Evolutionary conservation across 441 rosid genomes (phyloP), one percentile per base, ranked within the genome.

Genomic region (Biscutella auriculata): DNA sequence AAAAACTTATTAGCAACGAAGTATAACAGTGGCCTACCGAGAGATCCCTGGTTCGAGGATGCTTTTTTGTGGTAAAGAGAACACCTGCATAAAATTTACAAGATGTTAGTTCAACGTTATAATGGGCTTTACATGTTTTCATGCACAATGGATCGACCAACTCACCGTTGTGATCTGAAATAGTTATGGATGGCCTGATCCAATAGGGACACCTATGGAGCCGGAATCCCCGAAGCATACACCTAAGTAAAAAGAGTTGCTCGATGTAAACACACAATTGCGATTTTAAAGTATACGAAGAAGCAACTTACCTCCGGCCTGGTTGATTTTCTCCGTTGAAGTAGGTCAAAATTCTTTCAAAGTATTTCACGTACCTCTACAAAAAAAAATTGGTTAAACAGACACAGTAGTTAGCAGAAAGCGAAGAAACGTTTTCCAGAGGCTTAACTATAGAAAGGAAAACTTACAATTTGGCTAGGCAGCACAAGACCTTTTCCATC

Each of bases 141-240:
- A 56, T 36, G 26, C 34, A 63, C 25, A 57, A 9, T 17, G 42
- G 53, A 46, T 34, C 37, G 14, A 28, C 39, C 46, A 57, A 74
- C 75, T 37, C 43, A 90, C 99, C 96, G 73, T 81, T 85, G 65
- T 85, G 94, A 73, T 90, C 84, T 58, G 94, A 87, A 53, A 94
- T 65, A 11, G 94, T 81, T 48, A 94, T 84, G 41, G 96, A 79
- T n/a, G 97, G 97, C 77, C 97, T 78, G 70, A 90, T 73, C 97
- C 97, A 94, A 66, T 85, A 94, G 36, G 99, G 99, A 61, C 99
- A 94, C 63, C 88, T 77, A 71, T 85, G 97, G 59, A 94, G 94
- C 74, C 97, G 90, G 65, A 94, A 87, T 49, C 95, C 97, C 63
- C 99, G 77, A 44, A 94, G 89, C 84, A 94, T 83, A 85, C 97